A percentile compares a stretch with the other conserved stretches of the same genome.
These are phyloP conservation scores for Castanospermum australe DNA, from an alignment of 306 rosid genomes.

Conservation along the genomic window DNA sequence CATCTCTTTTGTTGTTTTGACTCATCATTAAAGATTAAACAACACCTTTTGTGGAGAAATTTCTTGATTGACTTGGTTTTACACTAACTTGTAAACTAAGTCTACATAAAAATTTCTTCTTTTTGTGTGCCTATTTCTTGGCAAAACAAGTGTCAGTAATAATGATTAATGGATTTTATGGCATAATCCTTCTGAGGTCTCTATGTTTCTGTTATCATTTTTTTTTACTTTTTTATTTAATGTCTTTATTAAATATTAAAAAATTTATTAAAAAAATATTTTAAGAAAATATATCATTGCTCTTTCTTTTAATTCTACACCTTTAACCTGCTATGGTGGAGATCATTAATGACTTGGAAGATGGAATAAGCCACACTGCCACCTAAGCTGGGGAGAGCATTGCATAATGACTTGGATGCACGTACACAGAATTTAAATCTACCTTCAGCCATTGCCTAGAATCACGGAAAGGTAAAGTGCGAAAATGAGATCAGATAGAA, in stretches of 20 bases:
- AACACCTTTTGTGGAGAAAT: background rate
- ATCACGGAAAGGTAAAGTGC: background rate
- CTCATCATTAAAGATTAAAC: background rate
- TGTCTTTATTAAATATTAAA: too few relatives aligned
- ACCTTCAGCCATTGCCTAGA: constrained; percentile 60
- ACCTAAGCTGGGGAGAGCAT: constrained; percentile 41
- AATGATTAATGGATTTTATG: background rate
- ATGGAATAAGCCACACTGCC: constrained; percentile 7
- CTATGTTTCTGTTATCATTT: background rate
- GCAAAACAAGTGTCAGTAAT: background rate
- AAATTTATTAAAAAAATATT: too few relatives aligned
- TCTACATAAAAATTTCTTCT: too few relatives aligned
- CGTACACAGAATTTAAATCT: constrained; percentile 51
- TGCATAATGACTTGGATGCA: constrained; percentile 59
- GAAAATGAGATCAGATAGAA: background rate
- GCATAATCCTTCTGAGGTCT: background rate
- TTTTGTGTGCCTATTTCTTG: too few relatives aligned
- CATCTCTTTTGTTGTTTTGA: background rate
- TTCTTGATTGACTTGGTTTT: too few relatives aligned
- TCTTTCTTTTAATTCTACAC: background rate
- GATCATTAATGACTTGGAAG: background rate
- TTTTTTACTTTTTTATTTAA: too few relatives aligned
- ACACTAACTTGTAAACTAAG: too few relatives aligned
- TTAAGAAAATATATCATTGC: too few relatives aligned
- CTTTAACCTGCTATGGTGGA: background rate